These are phyloP conservation scores for Rhynchospora tenuis DNA, from an alignment of 176 grass and related monocot species.

Conservation along the genomic window DNA sequence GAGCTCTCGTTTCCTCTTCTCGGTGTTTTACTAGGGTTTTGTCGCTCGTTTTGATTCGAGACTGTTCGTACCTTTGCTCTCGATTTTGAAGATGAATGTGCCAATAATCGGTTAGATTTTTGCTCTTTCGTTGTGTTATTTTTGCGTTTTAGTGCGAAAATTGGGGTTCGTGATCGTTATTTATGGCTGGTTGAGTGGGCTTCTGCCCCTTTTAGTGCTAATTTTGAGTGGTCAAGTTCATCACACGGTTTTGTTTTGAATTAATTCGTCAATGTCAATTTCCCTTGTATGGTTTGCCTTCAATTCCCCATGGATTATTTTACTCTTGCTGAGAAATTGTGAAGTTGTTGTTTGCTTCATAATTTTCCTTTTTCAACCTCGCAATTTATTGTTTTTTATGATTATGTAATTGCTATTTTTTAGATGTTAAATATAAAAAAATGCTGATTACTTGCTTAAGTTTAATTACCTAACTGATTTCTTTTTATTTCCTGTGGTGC, in stretches of 20 bases:
- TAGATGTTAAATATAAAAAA: not conserved
- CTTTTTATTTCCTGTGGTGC: conserved; percentile 11
- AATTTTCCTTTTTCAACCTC: conserved; percentile 7
- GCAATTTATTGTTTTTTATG: not conserved
- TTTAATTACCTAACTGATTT: conserved; percentile 20
- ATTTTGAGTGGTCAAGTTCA: not conserved
- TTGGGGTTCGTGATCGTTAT: not conserved
- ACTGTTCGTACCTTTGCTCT: not conserved
- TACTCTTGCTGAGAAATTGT: not conserved
- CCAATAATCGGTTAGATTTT: conserved; percentile 70
- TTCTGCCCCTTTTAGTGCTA: not conserved
- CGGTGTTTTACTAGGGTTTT: conserved; percentile 19
- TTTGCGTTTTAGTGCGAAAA: conserved; percentile 1
- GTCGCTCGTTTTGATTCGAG: not conserved
- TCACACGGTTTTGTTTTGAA: not conserved
- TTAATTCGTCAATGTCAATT: not conserved
- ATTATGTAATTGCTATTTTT: not conserved
- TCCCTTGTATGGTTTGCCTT: not conserved
- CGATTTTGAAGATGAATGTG: conserved; percentile 53
- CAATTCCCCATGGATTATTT: not conserved
- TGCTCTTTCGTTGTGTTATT: not conserved
- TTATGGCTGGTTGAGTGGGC: not conserved
- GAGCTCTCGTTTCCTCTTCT: not conserved
- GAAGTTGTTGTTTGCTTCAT: not conserved
- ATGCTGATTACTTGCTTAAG: conserved; percentile 10